Conservation (phyloP, 2,329 filamentous ascomycete genomes). For the Fusarium nodosum region DNA sequence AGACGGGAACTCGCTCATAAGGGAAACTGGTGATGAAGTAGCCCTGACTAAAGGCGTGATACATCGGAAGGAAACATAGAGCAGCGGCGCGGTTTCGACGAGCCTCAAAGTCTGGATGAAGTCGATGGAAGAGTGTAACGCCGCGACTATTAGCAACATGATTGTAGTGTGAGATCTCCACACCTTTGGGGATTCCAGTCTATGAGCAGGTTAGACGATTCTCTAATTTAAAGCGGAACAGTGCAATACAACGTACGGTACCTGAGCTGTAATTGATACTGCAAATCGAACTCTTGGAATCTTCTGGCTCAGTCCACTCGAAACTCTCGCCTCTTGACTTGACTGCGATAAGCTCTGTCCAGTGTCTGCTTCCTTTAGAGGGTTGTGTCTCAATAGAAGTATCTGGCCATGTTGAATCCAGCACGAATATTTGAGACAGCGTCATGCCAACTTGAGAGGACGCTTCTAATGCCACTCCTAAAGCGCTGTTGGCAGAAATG, state of each 20-base stretch:
- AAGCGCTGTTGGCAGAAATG: conserved; percentile 70
- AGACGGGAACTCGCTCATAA: conserved; percentile 73
- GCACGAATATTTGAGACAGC: conserved; percentile 70
- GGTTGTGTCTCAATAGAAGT: conserved; percentile 46
- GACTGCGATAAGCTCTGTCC: conserved; percentile 71
- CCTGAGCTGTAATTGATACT: conserved; percentile 85
- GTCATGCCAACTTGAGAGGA: conserved; percentile 70
- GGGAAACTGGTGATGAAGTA: conserved; percentile 73
- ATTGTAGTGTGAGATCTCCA: conserved; percentile 83
- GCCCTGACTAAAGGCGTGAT: conserved; percentile 80
- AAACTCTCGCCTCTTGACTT: conserved; percentile 68
- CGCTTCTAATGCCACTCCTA: conserved; percentile 76
- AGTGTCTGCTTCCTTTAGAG: conserved; percentile 61
- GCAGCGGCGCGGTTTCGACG: conserved; percentile 57
- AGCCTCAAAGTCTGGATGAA: conserved; percentile 64
- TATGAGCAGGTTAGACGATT: conserved; percentile 25
- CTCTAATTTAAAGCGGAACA: too few relatives aligned
- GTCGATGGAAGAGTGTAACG: conserved; percentile 60
- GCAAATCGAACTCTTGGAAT: conserved; percentile 67
- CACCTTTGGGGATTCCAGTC: conserved; percentile 87
- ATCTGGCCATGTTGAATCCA: conserved; percentile 70
- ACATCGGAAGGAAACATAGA: conserved; percentile 82
- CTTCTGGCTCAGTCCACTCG: conserved; percentile 71
- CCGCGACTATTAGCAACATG: conserved; percentile 79
- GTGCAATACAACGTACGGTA: conserved; percentile 58